Conservation (phyloP, 2,329 filamentous ascomycete species). For the Endocalyx cinctus region DNA sequence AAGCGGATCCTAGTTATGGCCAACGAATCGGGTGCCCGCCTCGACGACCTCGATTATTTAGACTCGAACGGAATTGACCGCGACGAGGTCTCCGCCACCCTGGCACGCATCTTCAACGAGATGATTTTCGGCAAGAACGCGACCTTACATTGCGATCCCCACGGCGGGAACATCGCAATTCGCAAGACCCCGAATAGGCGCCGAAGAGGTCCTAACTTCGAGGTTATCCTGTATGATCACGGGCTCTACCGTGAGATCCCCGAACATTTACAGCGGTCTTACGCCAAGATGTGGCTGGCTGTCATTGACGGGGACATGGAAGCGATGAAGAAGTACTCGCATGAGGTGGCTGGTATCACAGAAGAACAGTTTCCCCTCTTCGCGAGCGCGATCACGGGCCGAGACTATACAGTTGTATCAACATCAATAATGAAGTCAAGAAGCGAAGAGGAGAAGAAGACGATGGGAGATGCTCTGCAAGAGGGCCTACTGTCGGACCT, state of each 20-base stretch:
- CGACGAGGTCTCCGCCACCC: constrained; percentile 87
- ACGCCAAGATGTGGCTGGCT: constrained; percentile 96
- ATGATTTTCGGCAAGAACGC: constrained; percentile 95
- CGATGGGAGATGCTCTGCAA: constrained; percentile 77
- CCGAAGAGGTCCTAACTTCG: constrained; percentile 69
- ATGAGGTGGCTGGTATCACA: constrained; percentile 81
- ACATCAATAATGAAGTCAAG: constrained; percentile 54
- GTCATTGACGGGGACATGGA: constrained; percentile 85
- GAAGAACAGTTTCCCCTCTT: constrained; percentile 93
- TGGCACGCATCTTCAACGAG: constrained; percentile 94
- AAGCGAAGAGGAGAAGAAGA: constrained; percentile 73
- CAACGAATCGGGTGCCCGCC: constrained; percentile 77
- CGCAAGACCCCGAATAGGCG: constrained; percentile 63
- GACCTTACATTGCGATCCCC: constrained; percentile 92
- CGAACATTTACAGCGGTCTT: constrained; percentile 69
- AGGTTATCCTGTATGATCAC: constrained; percentile 94
- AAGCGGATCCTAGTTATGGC: constrained; percentile 94
- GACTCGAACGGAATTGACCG: constrained; percentile 84
- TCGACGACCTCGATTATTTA: constrained; percentile 84
- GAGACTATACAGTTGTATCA: constrained; percentile 78
- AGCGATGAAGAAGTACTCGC: constrained; percentile 82
- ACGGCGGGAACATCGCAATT: constrained; percentile 93
- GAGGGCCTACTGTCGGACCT: constrained; percentile 86
- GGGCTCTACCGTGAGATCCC: constrained; percentile 94
- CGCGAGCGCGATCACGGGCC: constrained; percentile 90